Conservation (phyloP, 1,284 basidiomycete genomes). For the Megacollybia platyphylla region DNA sequence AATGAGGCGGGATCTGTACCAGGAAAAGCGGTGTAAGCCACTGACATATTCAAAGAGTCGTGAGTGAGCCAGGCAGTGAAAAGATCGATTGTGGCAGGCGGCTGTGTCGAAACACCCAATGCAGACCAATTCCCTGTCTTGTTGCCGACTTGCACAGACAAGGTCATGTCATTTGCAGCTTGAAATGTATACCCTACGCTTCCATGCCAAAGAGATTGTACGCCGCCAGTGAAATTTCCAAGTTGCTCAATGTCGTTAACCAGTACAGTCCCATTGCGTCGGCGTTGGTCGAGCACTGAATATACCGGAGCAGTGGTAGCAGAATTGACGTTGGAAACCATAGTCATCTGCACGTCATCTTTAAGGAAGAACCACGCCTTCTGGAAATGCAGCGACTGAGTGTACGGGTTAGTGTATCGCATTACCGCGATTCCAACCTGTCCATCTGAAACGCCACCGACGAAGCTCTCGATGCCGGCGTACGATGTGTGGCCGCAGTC, state of each 20-base stretch:
- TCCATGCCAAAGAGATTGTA: slow-evolving; percentile 41
- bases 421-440: slow-evolving; percentile 41
- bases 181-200: slow-evolving; percentile 39
- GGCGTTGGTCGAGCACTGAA: slow-evolving; percentile 55
- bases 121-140: slow-evolving; percentile 48
- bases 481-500: slow-evolving; percentile 24
- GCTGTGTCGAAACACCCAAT: slow-evolving; percentile 47
- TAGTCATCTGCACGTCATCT: slow-evolving; percentile 46
- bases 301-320: slow-evolving; percentile 33
- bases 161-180: slow-evolving; percentile 13
- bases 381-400: slow-evolving; percentile 42
- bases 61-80: slow-evolving; percentile 47
- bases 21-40: slow-evolving; percentile 45
- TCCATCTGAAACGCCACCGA: slow-evolving; percentile 51
- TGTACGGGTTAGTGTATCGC: slow-evolving; percentile 50
- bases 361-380: slow-evolving; percentile 67
- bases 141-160: slow-evolving; percentile 34
- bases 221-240: slow-evolving; percentile 5
- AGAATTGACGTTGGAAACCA: slow-evolving; percentile 38
- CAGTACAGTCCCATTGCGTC: slow-evolving; percentile 25
- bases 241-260: slow-evolving; percentile 17
- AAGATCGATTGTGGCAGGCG: slow-evolving; percentile 37
- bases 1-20: slow-evolving; percentile 16
- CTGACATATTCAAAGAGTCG: slow-evolving; percentile 8
- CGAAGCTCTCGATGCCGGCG: slow-evolving; percentile 39